Percentiles rank a stretch among this genome's conserved stretches.
These are phyloP conservation scores for Botrytis galanthina DNA, from an alignment of 2,329 filamentous ascomycete species.

Conservation along the genomic window DNA sequence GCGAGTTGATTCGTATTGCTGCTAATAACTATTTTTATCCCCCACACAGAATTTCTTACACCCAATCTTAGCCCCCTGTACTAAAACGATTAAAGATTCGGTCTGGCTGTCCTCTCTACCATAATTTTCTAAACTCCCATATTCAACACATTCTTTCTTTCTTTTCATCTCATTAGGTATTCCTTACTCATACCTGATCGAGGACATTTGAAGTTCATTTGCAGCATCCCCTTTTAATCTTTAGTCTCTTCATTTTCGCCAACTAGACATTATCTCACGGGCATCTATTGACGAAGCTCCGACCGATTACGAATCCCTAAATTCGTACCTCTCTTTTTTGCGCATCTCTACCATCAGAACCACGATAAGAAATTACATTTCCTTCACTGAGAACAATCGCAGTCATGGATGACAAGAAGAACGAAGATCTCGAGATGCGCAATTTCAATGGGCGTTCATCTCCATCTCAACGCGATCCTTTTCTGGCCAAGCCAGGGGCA, in stretches of 20 bases:
- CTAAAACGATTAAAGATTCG: conserved; percentile 9
- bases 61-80: conserved; percentile 11
- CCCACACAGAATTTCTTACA: conserved; percentile 7
- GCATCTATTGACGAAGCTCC: conserved; percentile 2
- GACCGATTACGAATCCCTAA: not conserved
- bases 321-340: conserved; percentile 23
- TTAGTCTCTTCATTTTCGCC: not conserved
- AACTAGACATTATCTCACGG: conserved; percentile 4
- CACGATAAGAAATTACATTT: conserved; percentile 19
- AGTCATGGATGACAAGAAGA: conserved; percentile 85
- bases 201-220: not conserved
- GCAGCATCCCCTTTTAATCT: not conserved
- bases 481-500: conserved; percentile 34
- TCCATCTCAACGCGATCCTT: conserved; percentile 41
- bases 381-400: conserved; percentile 25
- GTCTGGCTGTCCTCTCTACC: conserved; percentile 14
- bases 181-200: not conserved
- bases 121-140: not conserved
- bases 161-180: not conserved
- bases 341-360: conserved; percentile 21
- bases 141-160: conserved; percentile 2
- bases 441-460: conserved; percentile 39
- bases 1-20: not conserved
- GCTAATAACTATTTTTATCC: conserved; percentile 1
- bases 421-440: conserved; percentile 58